Conservation (phyloP, 2,329 filamentous ascomycete species). For the Cadophora gregata region DNA sequence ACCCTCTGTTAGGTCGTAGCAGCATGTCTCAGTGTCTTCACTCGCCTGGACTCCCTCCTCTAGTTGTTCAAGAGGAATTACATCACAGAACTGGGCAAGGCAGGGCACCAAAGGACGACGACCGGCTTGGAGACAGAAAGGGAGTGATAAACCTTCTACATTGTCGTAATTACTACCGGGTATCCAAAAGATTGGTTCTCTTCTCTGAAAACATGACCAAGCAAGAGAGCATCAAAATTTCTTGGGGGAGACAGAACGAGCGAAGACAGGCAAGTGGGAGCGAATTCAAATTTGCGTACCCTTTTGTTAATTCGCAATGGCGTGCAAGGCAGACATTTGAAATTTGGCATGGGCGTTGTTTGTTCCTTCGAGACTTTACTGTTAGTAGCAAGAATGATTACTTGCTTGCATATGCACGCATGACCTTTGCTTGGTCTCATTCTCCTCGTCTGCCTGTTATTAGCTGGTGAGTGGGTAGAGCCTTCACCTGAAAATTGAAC, state of each 20-base stretch:
- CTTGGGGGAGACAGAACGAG: not conserved
- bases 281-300: constrained; percentile 1
- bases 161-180: constrained; percentile 38
- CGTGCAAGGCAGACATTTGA: constrained; percentile 15
- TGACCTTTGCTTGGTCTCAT: not conserved
- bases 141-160: constrained; percentile 30
- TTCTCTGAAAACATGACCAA: constrained; percentile 15
- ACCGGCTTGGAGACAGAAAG: not conserved
- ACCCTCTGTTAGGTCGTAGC: constrained; percentile 67
- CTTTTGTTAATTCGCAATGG: constrained; percentile 11
- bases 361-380: constrained; percentile 1
- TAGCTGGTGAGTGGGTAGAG: not conserved
- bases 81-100: not conserved
- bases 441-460: not conserved
- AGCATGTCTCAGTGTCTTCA: constrained; percentile 96
- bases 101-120: not conserved
- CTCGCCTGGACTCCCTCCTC: constrained; percentile 92
- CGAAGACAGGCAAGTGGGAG: not conserved
- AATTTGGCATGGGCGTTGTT: constrained; percentile 12
- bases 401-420: constrained; percentile 4
- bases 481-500: no score
- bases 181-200: constrained; percentile 13
- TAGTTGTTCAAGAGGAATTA: constrained; percentile 50
- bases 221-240: not conserved
- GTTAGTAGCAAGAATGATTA: not conserved